Conservation (phyloP, 2,329 filamentous ascomycete genomes). For the Pyricularia grisea region DNA sequence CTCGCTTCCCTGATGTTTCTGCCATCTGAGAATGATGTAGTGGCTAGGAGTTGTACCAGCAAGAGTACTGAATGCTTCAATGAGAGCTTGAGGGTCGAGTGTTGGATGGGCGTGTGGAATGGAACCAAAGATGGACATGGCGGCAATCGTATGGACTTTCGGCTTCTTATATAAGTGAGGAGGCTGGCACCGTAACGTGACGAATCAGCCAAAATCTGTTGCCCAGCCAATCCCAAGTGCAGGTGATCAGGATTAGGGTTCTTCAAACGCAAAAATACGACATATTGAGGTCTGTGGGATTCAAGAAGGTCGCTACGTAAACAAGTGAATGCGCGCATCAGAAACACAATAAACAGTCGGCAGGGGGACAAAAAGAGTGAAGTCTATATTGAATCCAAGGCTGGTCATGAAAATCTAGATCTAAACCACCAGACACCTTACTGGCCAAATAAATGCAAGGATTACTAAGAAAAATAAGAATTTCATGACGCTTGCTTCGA, state of each 20-base stretch:
- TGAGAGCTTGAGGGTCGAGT: background rate
- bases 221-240: background rate
- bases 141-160: background rate
- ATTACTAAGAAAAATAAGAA: background rate
- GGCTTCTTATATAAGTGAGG: background rate
- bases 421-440: background rate
- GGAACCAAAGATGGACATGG: background rate
- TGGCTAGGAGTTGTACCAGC: no score
- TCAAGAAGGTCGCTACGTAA: no score
- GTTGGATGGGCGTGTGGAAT: background rate
- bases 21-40: background rate
- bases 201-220: background rate
- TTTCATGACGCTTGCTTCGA: constrained; percentile 19
- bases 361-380: background rate
- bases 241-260: no score
- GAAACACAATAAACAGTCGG: background rate
- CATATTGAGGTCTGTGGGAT: no score
- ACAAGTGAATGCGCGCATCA: no score
- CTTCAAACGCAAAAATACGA: no score
- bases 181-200: background rate
- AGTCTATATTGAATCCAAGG: background rate
- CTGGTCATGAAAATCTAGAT: background rate
- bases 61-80: background rate
- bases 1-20: background rate
- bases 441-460: background rate